These are phyloP conservation scores for Bruguiera parviflora DNA, from an alignment of 345 rosid genomes.

Conservation along the genomic window DNA sequence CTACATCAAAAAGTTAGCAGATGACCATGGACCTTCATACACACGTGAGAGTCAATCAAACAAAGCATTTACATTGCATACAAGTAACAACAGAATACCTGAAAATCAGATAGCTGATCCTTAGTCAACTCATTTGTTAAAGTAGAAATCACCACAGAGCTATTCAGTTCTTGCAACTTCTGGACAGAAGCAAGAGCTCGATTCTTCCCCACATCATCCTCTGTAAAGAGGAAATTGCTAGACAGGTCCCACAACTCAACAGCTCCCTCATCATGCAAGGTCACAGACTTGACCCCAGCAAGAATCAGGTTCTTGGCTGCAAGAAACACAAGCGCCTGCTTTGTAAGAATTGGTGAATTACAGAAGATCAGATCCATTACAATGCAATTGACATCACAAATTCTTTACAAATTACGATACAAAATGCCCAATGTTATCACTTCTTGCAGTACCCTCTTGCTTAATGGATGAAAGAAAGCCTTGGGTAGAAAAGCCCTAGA, in stretches of 20 bases:
- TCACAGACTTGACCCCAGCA: constrained; percentile 25
- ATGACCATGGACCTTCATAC: too few relatives aligned
- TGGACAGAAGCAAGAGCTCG: constrained; percentile 25
- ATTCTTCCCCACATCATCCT: constrained; percentile 26
- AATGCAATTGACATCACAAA: too few relatives aligned
- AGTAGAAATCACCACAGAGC: constrained; percentile 16
- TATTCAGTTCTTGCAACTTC: constrained; percentile 27
- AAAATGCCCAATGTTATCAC: too few relatives aligned
- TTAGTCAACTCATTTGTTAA: constrained; percentile 39
- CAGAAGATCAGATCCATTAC: neutral
- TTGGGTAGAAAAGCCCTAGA: too few relatives aligned
- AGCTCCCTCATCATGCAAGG: constrained; percentile 19
- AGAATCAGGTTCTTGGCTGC: constrained; percentile 94
- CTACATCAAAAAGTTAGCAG: too few relatives aligned
- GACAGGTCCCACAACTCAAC: constrained; percentile 29
- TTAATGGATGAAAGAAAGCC: too few relatives aligned
- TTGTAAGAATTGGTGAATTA: too few relatives aligned
- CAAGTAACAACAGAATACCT: constrained; percentile 39
- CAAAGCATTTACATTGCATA: neutral
- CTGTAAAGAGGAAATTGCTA: constrained; percentile 21
- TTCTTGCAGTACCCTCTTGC: too few relatives aligned
- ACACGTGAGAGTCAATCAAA: neutral
- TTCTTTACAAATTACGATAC: too few relatives aligned
- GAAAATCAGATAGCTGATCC: constrained; percentile 72
- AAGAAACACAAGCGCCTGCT: constrained; percentile 3